These are phyloP conservation scores for Chaetomium sp. DNA, from an alignment of 2,329 filamentous ascomycete genomes.

Conservation along the genomic window DNA sequence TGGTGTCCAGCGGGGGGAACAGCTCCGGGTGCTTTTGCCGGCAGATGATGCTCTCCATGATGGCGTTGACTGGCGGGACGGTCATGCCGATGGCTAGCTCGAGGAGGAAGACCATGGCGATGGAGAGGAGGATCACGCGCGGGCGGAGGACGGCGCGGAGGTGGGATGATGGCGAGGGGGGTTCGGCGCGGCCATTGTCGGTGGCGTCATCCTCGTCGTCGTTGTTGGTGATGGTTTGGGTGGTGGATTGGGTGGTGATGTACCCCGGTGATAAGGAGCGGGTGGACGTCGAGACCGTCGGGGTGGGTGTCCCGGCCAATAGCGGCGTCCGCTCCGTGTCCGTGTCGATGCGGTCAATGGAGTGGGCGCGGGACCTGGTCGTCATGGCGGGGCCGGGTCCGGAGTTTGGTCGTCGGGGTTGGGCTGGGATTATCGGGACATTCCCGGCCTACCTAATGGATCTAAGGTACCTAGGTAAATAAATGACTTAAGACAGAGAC, in stretches of 20 bases:
- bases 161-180: not conserved
- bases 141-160: slow-evolving; percentile 33
- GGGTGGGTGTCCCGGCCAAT: slow-evolving; percentile 20
- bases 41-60: slow-evolving; percentile 59
- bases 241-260: not conserved
- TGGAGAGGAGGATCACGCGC: slow-evolving; percentile 37
- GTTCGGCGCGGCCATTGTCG: slow-evolving; percentile 4
- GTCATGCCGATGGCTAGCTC: slow-evolving; percentile 43
- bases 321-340: slow-evolving; percentile 22
- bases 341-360: slow-evolving; percentile 20
- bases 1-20: slow-evolving; percentile 36
- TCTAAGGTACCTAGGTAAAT: not conserved
- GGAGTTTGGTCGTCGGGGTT: not conserved
- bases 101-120: slow-evolving; percentile 45
- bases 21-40: slow-evolving; percentile 49
- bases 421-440: not conserved
- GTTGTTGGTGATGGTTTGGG: not conserved
- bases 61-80: slow-evolving; percentile 49
- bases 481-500: no score
- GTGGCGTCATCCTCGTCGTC: not conserved
- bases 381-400: slow-evolving; percentile 16
- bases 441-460: not conserved
- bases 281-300: not conserved
- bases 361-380: not conserved
- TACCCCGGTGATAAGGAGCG: not conserved